Evolutionary conservation across 768 basidiomycete species (phyloP), one percentile per base, ranked within the genome.

Genomic region (Neoboletus subvelutipes): DNA sequence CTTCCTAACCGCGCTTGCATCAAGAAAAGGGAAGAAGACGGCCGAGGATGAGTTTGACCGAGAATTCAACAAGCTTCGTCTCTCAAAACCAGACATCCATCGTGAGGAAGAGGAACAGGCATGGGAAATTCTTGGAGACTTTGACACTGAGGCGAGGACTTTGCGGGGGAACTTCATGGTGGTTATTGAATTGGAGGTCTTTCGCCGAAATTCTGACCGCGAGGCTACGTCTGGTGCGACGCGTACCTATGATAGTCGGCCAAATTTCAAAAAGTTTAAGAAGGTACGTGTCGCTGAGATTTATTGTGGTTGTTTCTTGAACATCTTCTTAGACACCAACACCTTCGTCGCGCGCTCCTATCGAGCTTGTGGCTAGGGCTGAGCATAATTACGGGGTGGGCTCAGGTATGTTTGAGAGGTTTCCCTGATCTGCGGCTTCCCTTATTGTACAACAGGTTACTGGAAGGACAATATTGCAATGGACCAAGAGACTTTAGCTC

Each of bases 91-190:
- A 3, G 82, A 83, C 49, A 60, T 84, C 50, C 74, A 72, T 54
- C 71, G 65, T 4, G 77, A 78, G 28, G 79, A 83, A 20, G 73
- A 73, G 33, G 80, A 80, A 45, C 71, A 79, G 42, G 77, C 80
- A 45, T 88, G 85, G 86, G 78, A 75, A 3, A 67, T 85, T 13
- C 64, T 90, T 42, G 86, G 82, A 26, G 83, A 86, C 39, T 87
- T 90, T 67, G 86, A 81, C 24, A 42, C 7, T 8, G 83, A 87
- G 56, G 81, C 87, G 49, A 71, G 70, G 4, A 79, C 80, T 55
- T 41, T 91, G 37, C 69, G 86, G 45, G 90, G 90, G 0, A 91
- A 91, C 65, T 91, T 92, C 59, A 90, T 92, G 89, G 82, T 88
- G 3, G 80, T 90, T 29, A 72, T 87, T 31, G 86, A 88, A 56